phyloP scores from a whole-genome alignment of 345 rosid genomes.

The Hypericum androsaemum region DNA sequence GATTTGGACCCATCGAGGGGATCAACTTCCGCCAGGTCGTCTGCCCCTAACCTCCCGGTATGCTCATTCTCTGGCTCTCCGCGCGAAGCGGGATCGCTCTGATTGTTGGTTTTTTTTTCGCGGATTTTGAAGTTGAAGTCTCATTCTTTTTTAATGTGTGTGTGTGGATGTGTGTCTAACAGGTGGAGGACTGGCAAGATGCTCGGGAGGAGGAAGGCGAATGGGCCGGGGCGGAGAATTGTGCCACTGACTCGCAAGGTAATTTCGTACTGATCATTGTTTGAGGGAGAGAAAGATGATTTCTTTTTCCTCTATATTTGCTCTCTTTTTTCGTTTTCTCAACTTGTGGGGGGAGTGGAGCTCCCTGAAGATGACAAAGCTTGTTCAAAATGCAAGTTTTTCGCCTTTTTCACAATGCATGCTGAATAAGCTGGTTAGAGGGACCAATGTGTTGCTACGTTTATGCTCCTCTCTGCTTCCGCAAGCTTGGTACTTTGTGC shows the following conservation, averaged over 20 bases:
- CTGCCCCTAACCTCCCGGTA: conserved; percentile 31
- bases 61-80: not conserved
- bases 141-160: not conserved
- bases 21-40: conserved; percentile 31
- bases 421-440: too few relatives aligned
- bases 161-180: conserved; percentile 11
- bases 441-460: too few relatives aligned
- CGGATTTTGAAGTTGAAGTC: not conserved
- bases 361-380: too few relatives aligned
- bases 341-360: too few relatives aligned
- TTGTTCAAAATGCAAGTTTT: too few relatives aligned
- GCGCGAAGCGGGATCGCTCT: not conserved
- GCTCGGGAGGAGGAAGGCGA: conserved; percentile 25
- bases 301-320: too few relatives aligned
- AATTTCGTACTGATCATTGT: conserved; percentile 3
- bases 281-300: too few relatives aligned
- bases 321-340: too few relatives aligned
- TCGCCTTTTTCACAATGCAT: too few relatives aligned
- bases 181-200: conserved; percentile 47
- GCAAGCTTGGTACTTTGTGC: too few relatives aligned
- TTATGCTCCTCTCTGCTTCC: too few relatives aligned
- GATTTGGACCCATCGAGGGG: conserved; percentile 48
- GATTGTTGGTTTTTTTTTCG: not conserved
- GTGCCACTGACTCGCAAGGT: conserved; percentile 35
- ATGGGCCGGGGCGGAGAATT: conserved; percentile 20